phyloP scores from a whole-genome alignment of 176 grass and related monocot genomes.

The Oryza glaberrima region DNA sequence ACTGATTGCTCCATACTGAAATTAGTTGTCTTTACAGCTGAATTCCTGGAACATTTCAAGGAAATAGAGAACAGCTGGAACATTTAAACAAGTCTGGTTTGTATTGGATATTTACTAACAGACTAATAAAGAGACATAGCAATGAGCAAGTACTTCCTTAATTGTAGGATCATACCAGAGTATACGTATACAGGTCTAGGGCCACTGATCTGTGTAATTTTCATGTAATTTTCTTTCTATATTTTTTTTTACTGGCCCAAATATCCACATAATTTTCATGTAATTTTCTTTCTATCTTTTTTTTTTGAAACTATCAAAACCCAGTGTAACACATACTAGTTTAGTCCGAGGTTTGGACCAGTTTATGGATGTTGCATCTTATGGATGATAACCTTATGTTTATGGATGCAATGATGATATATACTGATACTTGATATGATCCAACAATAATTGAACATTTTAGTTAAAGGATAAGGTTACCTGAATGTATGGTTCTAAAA shows the following conservation, averaged over 20 bases:
- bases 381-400: background rate
- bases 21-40: slow-evolving; percentile 1
- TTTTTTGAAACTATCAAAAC: background rate
- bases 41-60: background rate
- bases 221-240: too few relatives aligned
- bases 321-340: background rate
- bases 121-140: background rate
- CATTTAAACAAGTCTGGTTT: background rate
- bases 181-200: background rate
- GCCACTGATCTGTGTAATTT: background rate
- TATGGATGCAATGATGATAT: background rate
- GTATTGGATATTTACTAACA: background rate
- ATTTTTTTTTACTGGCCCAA: too few relatives aligned
- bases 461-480: background rate
- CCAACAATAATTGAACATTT: background rate
- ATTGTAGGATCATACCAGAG: background rate
- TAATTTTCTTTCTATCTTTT: background rate
- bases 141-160: background rate
- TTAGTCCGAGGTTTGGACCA: background rate
- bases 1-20: background rate
- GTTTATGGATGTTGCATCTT: background rate
- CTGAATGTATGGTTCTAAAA: background rate
- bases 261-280: background rate
- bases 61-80: background rate
- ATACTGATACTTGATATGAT: slow-evolving; percentile 9